Conservation (phyloP, 495 filamentous ascomycete species). For the Thermochaetoides thermophila region DNA sequence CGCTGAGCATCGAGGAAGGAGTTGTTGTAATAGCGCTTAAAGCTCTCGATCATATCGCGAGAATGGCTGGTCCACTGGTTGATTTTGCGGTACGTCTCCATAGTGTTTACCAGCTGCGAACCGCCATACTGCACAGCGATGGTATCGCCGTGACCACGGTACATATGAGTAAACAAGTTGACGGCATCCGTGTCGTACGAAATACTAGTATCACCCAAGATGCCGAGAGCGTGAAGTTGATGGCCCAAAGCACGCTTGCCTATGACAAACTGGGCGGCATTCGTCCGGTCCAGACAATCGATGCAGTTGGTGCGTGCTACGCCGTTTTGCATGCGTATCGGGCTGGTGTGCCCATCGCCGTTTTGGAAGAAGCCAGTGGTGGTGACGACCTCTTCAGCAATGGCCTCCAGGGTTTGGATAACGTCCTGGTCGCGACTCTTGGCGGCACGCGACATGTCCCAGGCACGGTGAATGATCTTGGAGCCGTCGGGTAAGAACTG, state of each 20-base stretch:
- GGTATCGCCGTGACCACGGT: slow-evolving; percentile 90
- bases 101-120: slow-evolving; percentile 94
- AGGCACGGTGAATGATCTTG: slow-evolving; percentile 83
- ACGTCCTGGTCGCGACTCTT: slow-evolving; percentile 94
- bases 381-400: slow-evolving; percentile 71
- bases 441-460: slow-evolving; percentile 94
- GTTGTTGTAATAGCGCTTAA: slow-evolving; percentile 98
- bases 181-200: slow-evolving; percentile 93
- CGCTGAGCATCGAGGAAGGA: slow-evolving; percentile 92
- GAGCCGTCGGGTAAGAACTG: slow-evolving; percentile 76
- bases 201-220: slow-evolving; percentile 62
- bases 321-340: slow-evolving; percentile 70
- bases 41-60: slow-evolving; percentile 96
- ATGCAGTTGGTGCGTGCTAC: slow-evolving; percentile 95
- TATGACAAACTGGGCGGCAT: slow-evolving; percentile 94
- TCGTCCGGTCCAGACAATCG: slow-evolving; percentile 90
- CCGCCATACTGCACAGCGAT: slow-evolving; percentile 97
- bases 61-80: slow-evolving; percentile 98
- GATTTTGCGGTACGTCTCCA: slow-evolving; percentile 97
- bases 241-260: slow-evolving; percentile 88
- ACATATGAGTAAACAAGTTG: slow-evolving; percentile 95
- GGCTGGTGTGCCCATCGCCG: slow-evolving; percentile 48
- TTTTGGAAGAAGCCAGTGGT: slow-evolving; percentile 93
- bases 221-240: slow-evolving; percentile 83
- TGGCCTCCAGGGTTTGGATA: slow-evolving; percentile 75